Percentiles rank a stretch among this genome's conserved stretches.
Evolutionary conservation across 768 basidiomycete genomes (phyloP).

Genomic region (Termitomyces sp.): DNA sequence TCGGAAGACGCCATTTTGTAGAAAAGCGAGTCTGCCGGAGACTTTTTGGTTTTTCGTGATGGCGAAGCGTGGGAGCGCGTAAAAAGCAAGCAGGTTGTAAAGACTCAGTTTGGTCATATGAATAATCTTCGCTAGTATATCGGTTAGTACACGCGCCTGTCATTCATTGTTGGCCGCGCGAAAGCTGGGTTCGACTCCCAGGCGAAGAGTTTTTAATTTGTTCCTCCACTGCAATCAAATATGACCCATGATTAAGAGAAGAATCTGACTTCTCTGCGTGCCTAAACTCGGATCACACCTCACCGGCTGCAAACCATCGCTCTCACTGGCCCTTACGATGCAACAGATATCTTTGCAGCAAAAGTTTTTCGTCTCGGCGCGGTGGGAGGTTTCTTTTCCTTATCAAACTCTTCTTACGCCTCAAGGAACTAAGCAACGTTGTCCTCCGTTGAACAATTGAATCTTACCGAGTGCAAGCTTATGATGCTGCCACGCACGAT

Average conservation of each 20-base stretch:
- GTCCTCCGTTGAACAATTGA: background rate
- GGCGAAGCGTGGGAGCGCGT: conserved; percentile 1
- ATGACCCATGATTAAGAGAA: no score
- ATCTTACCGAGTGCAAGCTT: background rate
- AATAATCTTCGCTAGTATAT: conserved; percentile 3
- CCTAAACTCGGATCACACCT: conserved; percentile 1
- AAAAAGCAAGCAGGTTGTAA: background rate
- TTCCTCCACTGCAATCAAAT: no score
- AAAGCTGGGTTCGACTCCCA: conserved; percentile 4
- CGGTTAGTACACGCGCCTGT: conserved; percentile 7
- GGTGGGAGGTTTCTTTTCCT: no score
- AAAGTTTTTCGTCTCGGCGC: no score
- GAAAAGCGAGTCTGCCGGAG: background rate
- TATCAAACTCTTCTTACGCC: no score
- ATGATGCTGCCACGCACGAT: background rate
- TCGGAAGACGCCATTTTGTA: conserved; percentile 15
- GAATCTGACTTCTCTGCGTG: no score
- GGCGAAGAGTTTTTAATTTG: background rate
- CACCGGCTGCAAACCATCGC: conserved; percentile 14
- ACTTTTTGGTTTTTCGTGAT: conserved; percentile 6
- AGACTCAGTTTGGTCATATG: fast-evolving
- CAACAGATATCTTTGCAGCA: conserved; percentile 17
- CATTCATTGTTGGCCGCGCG: background rate
- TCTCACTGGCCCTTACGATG: conserved; percentile 11
- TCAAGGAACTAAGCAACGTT: no score